Percentiles rank a stretch among this genome's conserved stretches.
Conservation (phyloP, 257 asterid species). For the Nicotiana paniculata region DNA sequence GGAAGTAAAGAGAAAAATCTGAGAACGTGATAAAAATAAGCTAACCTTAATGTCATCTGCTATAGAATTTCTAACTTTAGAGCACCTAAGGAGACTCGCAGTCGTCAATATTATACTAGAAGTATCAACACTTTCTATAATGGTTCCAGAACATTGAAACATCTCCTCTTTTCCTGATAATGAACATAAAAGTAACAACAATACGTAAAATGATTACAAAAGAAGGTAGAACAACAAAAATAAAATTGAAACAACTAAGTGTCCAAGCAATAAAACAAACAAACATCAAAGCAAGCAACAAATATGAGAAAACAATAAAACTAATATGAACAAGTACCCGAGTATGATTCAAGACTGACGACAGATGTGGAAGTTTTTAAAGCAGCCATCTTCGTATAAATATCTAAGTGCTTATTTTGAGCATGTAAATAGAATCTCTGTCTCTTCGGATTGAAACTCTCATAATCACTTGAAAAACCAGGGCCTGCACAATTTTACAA, state of each 20-base stretch:
- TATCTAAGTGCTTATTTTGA: background rate
- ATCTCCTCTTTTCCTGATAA: background rate
- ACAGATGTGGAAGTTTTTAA: background rate
- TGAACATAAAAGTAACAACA: background rate
- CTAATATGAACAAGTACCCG: background rate
- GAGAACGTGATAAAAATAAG: background rate
- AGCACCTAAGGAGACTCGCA: conserved; percentile 2
- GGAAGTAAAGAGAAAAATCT: background rate
- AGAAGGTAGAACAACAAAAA: background rate
- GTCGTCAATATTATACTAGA: background rate
- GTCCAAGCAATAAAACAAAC: background rate
- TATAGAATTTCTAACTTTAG: background rate
- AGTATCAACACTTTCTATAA: background rate
- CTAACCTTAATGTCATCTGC: background rate
- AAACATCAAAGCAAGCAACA: background rate
- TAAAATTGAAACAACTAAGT: background rate
- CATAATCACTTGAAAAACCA: background rate
- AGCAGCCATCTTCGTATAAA: background rate
- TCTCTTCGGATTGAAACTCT: background rate
- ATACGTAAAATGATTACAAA: background rate
- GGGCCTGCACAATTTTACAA: background rate
- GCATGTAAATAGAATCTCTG: background rate
- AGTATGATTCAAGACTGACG: background rate
- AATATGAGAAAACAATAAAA: background rate
- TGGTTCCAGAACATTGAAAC: conserved; percentile 3